Base-by-base conservation (phyloP, 805 yeast species). In the Jamesozyma spencerorum region DNA sequence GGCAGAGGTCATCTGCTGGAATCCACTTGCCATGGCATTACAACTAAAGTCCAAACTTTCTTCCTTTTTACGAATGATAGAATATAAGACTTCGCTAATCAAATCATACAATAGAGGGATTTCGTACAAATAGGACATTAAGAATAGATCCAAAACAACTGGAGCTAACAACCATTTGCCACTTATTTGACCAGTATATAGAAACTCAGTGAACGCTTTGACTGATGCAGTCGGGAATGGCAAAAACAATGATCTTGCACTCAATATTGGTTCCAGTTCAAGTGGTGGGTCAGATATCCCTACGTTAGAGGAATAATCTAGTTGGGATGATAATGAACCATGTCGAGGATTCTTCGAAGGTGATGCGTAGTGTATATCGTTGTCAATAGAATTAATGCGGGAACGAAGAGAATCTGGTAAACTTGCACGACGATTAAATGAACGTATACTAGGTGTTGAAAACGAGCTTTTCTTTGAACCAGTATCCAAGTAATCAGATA, bases 161-260 rank as follows among this genome's bases (percentile, higher is more conserved):
- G 92, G 90, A 1, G 74, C 66, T 31, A 83, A 60, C n/a, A 70
- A 60, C 90, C 90, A 82, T 49, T 74, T 79, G 39, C 79, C 75
- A 19, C 85, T 85, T 18, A 84, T 74, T 57, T 82, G 87, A 1
- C 92, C 94, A 4, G 88, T 83, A 51, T 79, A 81, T 41, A 84
- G 65, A 55, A 77, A 84, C 53, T 83, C 92, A 20, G 79, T 66
- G 47, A 82, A 72, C 2, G 86, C 86, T 41, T 69, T 69, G 13
- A 81, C 74, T 0, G 85, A 73, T 1, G 64, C 55, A 1, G 80
- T 75, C 2, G 77, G 57, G 61, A 79, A 81, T 3, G 94, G 92
- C 47, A 84, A 56, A 48, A 79, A 82, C 20, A 84, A 55, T 14
- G 77, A 69, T 45, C 94, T 67, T 13, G 94, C 92, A 29, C 80